These are phyloP conservation scores for Angomonas ambiguus DNA, from an alignment of 208 protist species.

Conservation along the genomic window DNA sequence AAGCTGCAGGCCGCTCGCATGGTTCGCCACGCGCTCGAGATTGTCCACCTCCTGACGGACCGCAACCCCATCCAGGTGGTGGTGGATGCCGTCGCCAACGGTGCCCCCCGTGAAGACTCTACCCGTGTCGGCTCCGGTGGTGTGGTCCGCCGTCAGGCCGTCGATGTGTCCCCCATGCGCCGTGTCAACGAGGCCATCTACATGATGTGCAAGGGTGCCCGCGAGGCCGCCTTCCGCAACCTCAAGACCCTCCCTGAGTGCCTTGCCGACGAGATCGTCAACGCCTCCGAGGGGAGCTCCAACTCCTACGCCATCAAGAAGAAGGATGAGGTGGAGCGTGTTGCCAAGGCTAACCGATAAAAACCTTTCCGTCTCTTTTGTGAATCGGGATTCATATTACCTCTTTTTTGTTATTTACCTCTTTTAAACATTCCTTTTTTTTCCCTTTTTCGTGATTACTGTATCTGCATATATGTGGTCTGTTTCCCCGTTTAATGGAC, in stretches of 20 bases:
- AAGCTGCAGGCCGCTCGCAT: constrained; percentile 99
- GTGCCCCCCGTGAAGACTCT: constrained; percentile 99
- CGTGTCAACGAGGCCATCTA: constrained; percentile 99
- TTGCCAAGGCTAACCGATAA: constrained; percentile 99
- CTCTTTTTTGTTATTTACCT: constrained; percentile 3
- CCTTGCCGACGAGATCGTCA: constrained; percentile 99
- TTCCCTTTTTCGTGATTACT: constrained; percentile 15
- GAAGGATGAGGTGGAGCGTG: constrained; percentile 99
- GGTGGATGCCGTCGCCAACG: constrained; percentile 98
- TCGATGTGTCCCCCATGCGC: constrained; percentile 99
- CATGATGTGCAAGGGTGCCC: constrained; percentile 97
- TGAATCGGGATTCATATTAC: no score
- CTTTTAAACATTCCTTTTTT: constrained; percentile 13
- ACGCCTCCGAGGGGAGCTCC: constrained; percentile 97
- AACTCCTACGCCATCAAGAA: constrained; percentile 99
- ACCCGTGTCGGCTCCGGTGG: constrained; percentile 99
- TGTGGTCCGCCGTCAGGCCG: constrained; percentile 99
- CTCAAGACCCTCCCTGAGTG: constrained; percentile 99
- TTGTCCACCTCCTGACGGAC: constrained; percentile 99
- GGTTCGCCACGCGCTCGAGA: constrained; percentile 98
- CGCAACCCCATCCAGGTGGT: constrained; percentile 99
- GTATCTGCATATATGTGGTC: no score
- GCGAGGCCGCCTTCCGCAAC: constrained; percentile 98
- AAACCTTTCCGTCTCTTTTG: not conserved
- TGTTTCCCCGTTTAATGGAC: no score